phyloP scores from a whole-genome alignment of 441 rosid species.

The Codiaeum variegatum region DNA sequence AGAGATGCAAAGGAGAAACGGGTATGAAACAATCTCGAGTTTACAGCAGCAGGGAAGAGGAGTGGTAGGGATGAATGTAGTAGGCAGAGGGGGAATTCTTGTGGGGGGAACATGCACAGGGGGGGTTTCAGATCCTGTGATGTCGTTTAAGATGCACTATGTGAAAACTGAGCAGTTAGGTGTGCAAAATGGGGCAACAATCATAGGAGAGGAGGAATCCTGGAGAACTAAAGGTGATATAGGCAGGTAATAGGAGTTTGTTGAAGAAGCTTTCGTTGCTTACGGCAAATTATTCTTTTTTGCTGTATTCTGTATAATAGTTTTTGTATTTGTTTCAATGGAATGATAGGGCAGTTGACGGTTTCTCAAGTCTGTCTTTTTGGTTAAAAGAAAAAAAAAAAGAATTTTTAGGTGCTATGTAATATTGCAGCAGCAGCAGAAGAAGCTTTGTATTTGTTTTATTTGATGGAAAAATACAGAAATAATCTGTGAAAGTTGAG shows the following conservation, averaged over 20 bases:
- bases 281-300: slow-evolving; percentile 25
- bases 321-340: slow-evolving; percentile 40
- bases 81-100: slow-evolving; percentile 43
- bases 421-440: slow-evolving; percentile 39
- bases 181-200: slow-evolving; percentile 38
- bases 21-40: slow-evolving; percentile 41
- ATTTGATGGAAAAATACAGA: slow-evolving; percentile 46
- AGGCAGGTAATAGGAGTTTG: slow-evolving; percentile 48
- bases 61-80: slow-evolving; percentile 42
- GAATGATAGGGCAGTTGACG: slow-evolving; percentile 38
- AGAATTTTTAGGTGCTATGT: slow-evolving; percentile 35
- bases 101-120: slow-evolving; percentile 39
- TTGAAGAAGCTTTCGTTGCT: slow-evolving; percentile 17
- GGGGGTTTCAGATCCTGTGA: slow-evolving; percentile 56
- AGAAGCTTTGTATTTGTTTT: slow-evolving; percentile 55
- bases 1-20: slow-evolving; percentile 40
- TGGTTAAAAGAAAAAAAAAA: slow-evolving; percentile 16
- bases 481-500: slow-evolving; percentile 45
- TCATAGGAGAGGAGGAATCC: slow-evolving; percentile 47
- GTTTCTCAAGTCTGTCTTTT: slow-evolving; percentile 31
- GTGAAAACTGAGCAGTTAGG: slow-evolving; percentile 42
- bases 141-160: slow-evolving; percentile 52
- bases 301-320: slow-evolving; percentile 55
- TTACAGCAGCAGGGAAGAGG: slow-evolving; percentile 49
- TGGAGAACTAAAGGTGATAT: slow-evolving; percentile 57